Evolutionary conservation across 164 flowering plant genomes (phyloP), one percentile per base, ranked within the genome.

Genomic region (Berberis thunbergii): DNA sequence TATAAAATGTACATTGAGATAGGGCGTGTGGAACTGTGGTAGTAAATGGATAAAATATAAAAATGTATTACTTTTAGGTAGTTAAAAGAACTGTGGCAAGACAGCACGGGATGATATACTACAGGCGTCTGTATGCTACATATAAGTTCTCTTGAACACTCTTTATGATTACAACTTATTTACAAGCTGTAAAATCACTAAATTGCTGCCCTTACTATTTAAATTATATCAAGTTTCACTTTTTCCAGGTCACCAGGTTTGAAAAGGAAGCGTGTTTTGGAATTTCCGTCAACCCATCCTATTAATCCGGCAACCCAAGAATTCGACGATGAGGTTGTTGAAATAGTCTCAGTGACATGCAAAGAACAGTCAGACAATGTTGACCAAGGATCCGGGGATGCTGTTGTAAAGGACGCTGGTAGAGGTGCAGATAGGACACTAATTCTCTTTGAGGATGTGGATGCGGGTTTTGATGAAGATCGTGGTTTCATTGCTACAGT

Each of bases 371-470:
- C 74, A 43, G 52, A 46, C 46, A 59, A 60, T 69, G 67, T 52
- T 45, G 26, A 11, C 61, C 69, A 6, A 62, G 56, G 62, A 6
- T 64, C 67, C 57, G 62, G 13, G 8, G 49, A 64, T 58, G 54
- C 41, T 59, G 50, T 62, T 38, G 45, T n/a, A 60, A 74, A 45
- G 62, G 75, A 66, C n/a, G 62, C 59, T 67, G 9, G 54, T 72
- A 76, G 60, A 60, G 71, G 61, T 59, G 76, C 73, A 66, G 71
- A 68, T 57, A 91, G 81, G 73, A 78, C 89, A 57, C 73, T 95
- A 64, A 80, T 95, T 76, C 91, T 95, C 54, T 85, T 95, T 69
- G 99, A 95, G 82, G 99, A 95, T 76, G 96, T 91, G 68, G 99
- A 95, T 82, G 78, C 77, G 46, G 66, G 70, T 71, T 82, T 87